phyloP scores from a whole-genome alignment of 2,329 filamentous ascomycete genomes.

The Sporothrix humicola region DNA sequence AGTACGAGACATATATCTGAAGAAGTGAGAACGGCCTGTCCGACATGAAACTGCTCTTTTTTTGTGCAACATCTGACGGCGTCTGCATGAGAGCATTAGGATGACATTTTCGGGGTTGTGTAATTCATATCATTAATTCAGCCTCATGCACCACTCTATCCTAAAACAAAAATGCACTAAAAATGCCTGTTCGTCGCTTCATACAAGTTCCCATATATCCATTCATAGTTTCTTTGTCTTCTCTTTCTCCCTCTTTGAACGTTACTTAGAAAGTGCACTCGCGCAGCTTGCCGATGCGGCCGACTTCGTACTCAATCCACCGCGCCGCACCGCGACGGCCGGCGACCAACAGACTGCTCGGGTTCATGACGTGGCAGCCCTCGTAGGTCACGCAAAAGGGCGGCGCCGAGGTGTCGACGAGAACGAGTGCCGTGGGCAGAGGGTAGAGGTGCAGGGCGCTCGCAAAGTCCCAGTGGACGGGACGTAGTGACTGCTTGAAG shows the following conservation, averaged over 20 bases:
- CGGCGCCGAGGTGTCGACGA: slow-evolving; percentile 81
- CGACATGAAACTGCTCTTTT: not conserved
- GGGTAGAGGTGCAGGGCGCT: slow-evolving; percentile 82
- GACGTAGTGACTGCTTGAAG: slow-evolving; percentile 78
- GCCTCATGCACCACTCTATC: not conserved
- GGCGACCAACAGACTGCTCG: slow-evolving; percentile 74
- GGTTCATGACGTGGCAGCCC: slow-evolving; percentile 95
- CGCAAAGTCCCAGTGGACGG: slow-evolving; percentile 88
- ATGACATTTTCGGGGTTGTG: too few species aligned
- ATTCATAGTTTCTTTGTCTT: not conserved
- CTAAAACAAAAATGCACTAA: slow-evolving; percentile 1
- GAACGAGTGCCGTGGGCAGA: slow-evolving; percentile 79
- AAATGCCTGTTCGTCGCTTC: slow-evolving; percentile 15
- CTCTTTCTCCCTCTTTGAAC: not conserved
- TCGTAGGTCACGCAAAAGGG: slow-evolving; percentile 91
- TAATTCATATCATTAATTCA: not conserved
- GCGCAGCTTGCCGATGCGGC: slow-evolving; percentile 65
- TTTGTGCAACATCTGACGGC: not conserved
- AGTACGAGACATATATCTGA: not conserved
- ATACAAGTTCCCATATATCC: not conserved
- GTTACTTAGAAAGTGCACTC: slow-evolving; percentile 62
- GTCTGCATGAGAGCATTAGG: too few species aligned
- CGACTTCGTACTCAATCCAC: slow-evolving; percentile 87
- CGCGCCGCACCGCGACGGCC: slow-evolving; percentile 71
- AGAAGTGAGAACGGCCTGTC: not conserved